Base-by-base conservation (phyloP, 164 flowering plant genomes). In the Berberis thunbergii region DNA sequence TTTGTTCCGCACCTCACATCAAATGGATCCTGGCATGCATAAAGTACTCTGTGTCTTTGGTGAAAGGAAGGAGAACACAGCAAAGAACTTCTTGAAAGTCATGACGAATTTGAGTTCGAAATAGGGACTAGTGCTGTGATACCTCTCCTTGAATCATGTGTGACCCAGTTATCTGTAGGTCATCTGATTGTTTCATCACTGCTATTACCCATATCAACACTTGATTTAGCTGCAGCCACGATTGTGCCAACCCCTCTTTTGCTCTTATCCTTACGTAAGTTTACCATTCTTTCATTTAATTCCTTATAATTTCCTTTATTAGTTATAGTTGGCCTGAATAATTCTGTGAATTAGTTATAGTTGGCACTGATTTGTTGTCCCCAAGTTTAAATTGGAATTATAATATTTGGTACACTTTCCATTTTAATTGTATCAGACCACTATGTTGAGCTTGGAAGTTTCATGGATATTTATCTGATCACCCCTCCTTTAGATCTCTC, bases 71-170 rank as follows among this genome's bases (percentile, higher is more conserved):
- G 76, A 52, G 84, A 74, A 50, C 48, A 68, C 63, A 54, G 45
- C 63, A 82, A 74, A 73, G 84, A 83, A 75, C 66, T 69, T 69
- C 72, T 94, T 63, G 99, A 94, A 77, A 83, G 81, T 49, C 66
- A 49, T 60, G 83, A 86, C 62, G 91, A 83, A 55, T 91, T 86
- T 75, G 96, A 94, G 73, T 94, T 91, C 77, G 99, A 94, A 81
- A 77, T 89, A 12, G 99, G 97, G 41, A 65, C 70, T 64, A 86
- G 86, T 63, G 79, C 91, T 3, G 88, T 89, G 43, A 69, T 78
- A 73, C 70, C 89, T 12, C 64, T 65, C 68, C 67, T 94, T 73
- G 99, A 94, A 75, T 72, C 77, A 49, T 85, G 78, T 67, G 82
- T 91, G n/a, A 67, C 73, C 9, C 96, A 94, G 73, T 78, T 94